Base-by-base conservation (phyloP, 2,329 filamentous ascomycete genomes). In the Ceratocystis papillata region DNA sequence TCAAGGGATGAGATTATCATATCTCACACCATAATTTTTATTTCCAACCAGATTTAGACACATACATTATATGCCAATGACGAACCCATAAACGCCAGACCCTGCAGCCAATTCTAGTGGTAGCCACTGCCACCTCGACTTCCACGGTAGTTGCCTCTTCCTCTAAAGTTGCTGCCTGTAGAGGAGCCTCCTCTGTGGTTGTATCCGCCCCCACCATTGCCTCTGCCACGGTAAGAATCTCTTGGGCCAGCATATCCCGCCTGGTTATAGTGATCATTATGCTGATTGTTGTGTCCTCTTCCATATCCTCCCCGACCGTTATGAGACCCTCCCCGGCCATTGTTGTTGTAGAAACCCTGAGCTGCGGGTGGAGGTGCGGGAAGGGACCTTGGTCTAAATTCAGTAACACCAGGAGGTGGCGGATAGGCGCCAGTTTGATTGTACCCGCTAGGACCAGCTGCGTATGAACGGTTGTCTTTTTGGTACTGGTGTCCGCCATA, bases 391-490 rank as follows among this genome's bases (percentile, higher is more conserved):
- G 73, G 71, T 2, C 76, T 77, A 69, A 80, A 81, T 0, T 76
- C 76, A 17, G 75, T 73, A 59, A 74, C 72, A 5, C 79, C 78
- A 45, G 79, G 79, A 15, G 78, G 77, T 5, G 79, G 79, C 8
- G 79, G 79, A 20, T 75, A 72, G 76, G 55, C 77, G 79, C 2
- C 71, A 70, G 2, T 48, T 37, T 28, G 73, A 71, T 20, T 71
- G 71, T 17, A 73, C 71, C 4, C 69, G 70, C 10, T 70, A 68
- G 46, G 73, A 72, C 22, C 10, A 28, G 37, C 60, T 4, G 28
- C 28, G 17, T 64, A 63, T 28, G 65, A 30, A n/a, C 65, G 65
- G 66, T 44, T 67, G 63, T 72, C 70, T n/a, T 67, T 69, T 60
- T 69, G 64, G 55, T 65, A n/a, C 48, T 70, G 45, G 12, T 65